Percentiles rank a stretch among this genome's conserved stretches.
Conservation (phyloP, 257 asterid genomes). For the Buddleja alternifolia region DNA sequence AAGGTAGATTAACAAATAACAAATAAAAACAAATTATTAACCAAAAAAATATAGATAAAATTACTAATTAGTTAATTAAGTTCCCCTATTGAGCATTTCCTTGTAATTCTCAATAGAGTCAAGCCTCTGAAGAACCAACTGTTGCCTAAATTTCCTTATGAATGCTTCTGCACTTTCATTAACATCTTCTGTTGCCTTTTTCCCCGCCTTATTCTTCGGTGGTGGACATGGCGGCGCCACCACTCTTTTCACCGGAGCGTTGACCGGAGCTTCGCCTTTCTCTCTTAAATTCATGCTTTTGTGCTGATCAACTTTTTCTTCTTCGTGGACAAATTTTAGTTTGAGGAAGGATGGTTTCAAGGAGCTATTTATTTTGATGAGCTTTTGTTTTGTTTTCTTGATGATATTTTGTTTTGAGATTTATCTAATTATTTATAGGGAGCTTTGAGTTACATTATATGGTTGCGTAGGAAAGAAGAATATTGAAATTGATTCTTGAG, state of each 20-base stretch:
- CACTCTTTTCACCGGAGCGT: constrained; percentile 27
- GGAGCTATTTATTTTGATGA: constrained; percentile 33
- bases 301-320: constrained; percentile 16
- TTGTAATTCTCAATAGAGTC: constrained; percentile 78
- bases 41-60: neutral
- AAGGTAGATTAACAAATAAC: constrained; percentile 6
- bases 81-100: constrained; percentile 72
- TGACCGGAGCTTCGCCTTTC: constrained; percentile 10
- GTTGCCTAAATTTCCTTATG: constrained; percentile 67
- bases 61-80: constrained; percentile 24
- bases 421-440: constrained; percentile 29
- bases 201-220: constrained; percentile 39
- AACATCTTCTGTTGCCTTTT: constrained; percentile 52
- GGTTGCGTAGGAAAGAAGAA: constrained; percentile 23
- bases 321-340: constrained; percentile 25
- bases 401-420: neutral
- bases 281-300: constrained; percentile 16
- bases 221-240: constrained; percentile 40
- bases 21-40: constrained; percentile 2
- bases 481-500: constrained; percentile 23
- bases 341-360: constrained; percentile 22
- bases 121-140: constrained; percentile 68
- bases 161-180: constrained; percentile 75
- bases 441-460: neutral
- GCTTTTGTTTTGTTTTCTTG: neutral